A percentile compares a stretch with the other conserved stretches of the same genome.
Evolutionary conservation across 768 basidiomycete genomes (phyloP).

Genomic region (Glaciozyma martinii): DNA sequence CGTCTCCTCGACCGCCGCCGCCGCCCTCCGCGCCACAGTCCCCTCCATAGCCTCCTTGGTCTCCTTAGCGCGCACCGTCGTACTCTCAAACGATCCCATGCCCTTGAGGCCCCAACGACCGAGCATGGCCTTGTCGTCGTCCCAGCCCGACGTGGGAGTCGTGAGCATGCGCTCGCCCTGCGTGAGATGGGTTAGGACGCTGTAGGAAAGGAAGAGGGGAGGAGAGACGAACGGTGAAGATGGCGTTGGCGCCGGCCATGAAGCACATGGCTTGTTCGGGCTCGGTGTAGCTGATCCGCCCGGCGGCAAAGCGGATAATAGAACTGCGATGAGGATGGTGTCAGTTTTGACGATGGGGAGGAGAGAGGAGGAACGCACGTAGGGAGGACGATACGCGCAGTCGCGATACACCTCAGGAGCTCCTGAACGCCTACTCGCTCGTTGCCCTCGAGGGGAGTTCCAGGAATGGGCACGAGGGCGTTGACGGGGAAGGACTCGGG

Average conservation of each 20-base stretch:
- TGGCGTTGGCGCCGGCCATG: slow-evolving; percentile 95
- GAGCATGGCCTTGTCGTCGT: slow-evolving; percentile 96
- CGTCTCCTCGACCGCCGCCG: not conserved
- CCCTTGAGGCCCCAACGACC: slow-evolving; percentile 82
- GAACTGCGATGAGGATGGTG: slow-evolving; percentile 38
- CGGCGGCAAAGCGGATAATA: slow-evolving; percentile 91
- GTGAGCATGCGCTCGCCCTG: slow-evolving; percentile 83
- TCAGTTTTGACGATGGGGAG: not conserved
- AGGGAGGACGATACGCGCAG: slow-evolving; percentile 84
- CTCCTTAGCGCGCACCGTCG: slow-evolving; percentile 28
- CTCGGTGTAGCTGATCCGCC: slow-evolving; percentile 77
- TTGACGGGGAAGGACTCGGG: slow-evolving; percentile 99
- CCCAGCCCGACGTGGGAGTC: slow-evolving; percentile 76
- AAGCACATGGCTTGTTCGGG: slow-evolving; percentile 96
- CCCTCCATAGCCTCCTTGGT: slow-evolving; percentile 8
- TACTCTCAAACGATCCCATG: slow-evolving; percentile 67
- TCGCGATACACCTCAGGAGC: slow-evolving; percentile 86
- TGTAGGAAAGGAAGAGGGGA: not conserved
- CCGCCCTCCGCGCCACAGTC: slow-evolving; percentile 22
- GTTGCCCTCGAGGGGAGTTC: slow-evolving; percentile 85
- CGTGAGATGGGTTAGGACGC: not conserved
- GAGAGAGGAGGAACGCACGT: slow-evolving; percentile 40
- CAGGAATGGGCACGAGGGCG: slow-evolving; percentile 88
- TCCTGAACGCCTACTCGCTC: slow-evolving; percentile 78
- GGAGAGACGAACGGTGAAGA: slow-evolving; percentile 64